Conservation (phyloP, 257 asterid species). For the Vinca minor region DNA sequence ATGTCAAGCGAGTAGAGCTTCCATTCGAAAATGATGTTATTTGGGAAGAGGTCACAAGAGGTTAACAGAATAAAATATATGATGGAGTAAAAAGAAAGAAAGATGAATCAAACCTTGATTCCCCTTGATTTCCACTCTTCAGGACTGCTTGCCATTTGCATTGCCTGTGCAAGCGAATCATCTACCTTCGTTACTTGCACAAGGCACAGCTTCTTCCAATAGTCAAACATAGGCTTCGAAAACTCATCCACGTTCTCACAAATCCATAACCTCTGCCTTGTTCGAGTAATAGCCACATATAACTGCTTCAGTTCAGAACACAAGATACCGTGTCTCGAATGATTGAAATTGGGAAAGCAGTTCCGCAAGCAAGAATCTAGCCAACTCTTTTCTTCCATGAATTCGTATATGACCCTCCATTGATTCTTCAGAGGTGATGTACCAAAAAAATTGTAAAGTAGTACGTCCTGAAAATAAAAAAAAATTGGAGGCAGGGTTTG, state of each 20-base stretch:
- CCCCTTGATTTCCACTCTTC: slow-evolving; percentile 68
- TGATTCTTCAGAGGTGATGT: slow-evolving; percentile 52
- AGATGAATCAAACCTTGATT: slow-evolving; percentile 44
- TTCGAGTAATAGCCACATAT: slow-evolving; percentile 62
- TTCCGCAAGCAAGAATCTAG: slow-evolving; percentile 25
- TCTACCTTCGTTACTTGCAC: slow-evolving; percentile 45
- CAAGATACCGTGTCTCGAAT: slow-evolving; percentile 41
- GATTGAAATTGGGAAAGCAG: slow-evolving; percentile 41
- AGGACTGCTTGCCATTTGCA: slow-evolving; percentile 57
- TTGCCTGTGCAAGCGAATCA: slow-evolving; percentile 47
- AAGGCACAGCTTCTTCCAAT: slow-evolving; percentile 47
- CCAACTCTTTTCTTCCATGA: slow-evolving; percentile 32
- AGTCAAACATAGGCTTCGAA: slow-evolving; percentile 53
- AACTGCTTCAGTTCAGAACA: slow-evolving; percentile 63
- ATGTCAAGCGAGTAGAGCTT: neutral
- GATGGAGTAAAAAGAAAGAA: neutral
- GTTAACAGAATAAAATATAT: neutral
- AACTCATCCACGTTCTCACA: slow-evolving; percentile 44
- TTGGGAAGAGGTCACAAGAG: neutral
- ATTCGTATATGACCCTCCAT: slow-evolving; percentile 65
- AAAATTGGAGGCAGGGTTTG: neutral
- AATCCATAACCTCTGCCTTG: slow-evolving; percentile 68
- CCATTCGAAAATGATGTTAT: neutral
- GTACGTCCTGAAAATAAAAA: slow-evolving; percentile 43
- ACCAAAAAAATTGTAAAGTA: slow-evolving; percentile 55